Evolutionary conservation across 352 stramenopile species (phyloP).

Genomic region (Phytophthora melonis): DNA sequence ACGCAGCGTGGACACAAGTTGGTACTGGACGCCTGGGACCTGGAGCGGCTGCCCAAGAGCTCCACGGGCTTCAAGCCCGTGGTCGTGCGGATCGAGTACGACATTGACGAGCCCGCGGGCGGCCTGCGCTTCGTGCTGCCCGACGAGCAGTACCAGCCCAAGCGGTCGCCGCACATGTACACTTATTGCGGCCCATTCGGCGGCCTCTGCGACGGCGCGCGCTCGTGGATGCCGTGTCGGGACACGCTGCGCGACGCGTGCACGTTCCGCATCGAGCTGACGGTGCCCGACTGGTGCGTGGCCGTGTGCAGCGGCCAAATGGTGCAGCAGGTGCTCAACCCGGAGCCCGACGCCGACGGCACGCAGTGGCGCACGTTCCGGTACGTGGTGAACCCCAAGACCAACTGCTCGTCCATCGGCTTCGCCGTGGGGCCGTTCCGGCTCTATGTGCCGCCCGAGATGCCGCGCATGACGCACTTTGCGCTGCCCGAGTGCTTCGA

Average conservation of each 20-base stretch:
- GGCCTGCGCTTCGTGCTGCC: constrained; percentile 81
- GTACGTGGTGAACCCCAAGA: constrained; percentile 85
- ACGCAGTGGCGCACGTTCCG: constrained; percentile 72
- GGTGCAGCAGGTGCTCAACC: constrained; percentile 82
- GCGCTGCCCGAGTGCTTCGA: constrained; percentile 80
- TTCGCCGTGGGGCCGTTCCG: constrained; percentile 86
- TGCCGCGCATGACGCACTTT: constrained; percentile 88
- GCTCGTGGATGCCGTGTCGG: constrained; percentile 88
- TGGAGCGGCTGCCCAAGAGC: constrained; percentile 74
- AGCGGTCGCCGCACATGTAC: constrained; percentile 87
- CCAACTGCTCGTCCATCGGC: constrained; percentile 81
- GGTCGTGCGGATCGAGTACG: constrained; percentile 82
- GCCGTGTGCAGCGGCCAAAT: constrained; percentile 86
- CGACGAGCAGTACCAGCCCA: constrained; percentile 69
- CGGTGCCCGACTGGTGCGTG: constrained; percentile 84
- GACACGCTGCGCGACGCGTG: constrained; percentile 81
- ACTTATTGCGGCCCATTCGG: constrained; percentile 87
- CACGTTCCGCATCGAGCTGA: constrained; percentile 79
- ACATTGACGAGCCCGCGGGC: constrained; percentile 70
- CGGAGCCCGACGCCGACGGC: constrained; percentile 50
- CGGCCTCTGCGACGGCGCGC: constrained; percentile 81
- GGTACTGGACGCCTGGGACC: constrained; percentile 71
- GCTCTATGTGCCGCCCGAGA: constrained; percentile 77
- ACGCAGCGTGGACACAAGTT: constrained; percentile 41
- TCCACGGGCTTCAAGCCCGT: constrained; percentile 77